A percentile compares a stretch with the other conserved stretches of the same genome.
Conservation (phyloP, 441 rosid genomes). For the Metrosideros polymorpha region DNA sequence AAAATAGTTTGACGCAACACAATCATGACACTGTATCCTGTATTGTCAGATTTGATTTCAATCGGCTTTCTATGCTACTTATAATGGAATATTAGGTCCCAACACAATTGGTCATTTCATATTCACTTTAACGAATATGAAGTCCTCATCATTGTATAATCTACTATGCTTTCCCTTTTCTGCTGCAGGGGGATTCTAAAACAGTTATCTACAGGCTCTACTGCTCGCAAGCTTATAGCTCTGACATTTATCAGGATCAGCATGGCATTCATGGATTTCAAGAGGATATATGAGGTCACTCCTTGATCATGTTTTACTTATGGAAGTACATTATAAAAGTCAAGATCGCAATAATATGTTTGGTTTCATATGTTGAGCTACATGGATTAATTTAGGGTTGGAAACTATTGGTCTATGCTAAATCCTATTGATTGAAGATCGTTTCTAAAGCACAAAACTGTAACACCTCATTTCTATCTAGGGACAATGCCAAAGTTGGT, state of each 20-base stretch:
- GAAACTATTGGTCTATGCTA: neutral
- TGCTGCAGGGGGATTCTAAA: conserved; percentile 76
- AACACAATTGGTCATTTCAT: neutral
- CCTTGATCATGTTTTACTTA: neutral
- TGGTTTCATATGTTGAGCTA: neutral
- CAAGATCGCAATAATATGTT: neutral
- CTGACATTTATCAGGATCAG: conserved; percentile 49
- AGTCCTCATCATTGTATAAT: neutral
- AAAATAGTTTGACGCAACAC: neutral
- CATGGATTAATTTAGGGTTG: neutral
- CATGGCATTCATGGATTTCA: conserved; percentile 49
- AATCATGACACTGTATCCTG: neutral
- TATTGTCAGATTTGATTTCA: neutral
- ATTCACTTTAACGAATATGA: neutral
- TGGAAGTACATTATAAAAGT: neutral
- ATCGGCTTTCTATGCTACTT: neutral
- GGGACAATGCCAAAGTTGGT: neutral
- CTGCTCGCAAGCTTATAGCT: conserved; percentile 53
- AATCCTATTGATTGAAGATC: neutral
- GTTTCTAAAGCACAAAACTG: neutral
- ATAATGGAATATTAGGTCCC: neutral
- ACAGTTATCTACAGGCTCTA: conserved; percentile 69
- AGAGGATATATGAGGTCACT: conserved; percentile 67
- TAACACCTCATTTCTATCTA: neutral
- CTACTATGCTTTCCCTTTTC: neutral